Conservation (phyloP, 495 filamentous ascomycete species). For the Parathielavia appendiculata region DNA sequence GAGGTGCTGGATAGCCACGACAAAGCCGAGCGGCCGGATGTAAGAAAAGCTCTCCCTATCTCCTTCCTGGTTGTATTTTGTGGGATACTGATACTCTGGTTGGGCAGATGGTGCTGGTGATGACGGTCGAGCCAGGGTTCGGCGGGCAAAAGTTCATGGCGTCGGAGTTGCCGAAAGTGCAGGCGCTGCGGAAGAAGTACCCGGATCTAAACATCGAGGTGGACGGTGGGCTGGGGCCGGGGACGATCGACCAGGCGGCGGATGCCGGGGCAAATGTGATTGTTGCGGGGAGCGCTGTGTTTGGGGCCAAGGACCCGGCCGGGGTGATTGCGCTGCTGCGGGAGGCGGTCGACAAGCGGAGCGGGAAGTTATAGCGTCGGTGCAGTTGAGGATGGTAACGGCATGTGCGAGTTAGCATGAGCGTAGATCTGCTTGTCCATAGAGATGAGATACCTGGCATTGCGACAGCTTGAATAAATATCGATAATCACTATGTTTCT, state of each 20-base stretch:
- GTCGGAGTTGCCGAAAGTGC: conserved; percentile 87
- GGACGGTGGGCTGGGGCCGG: conserved; percentile 81
- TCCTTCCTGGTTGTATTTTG: background rate
- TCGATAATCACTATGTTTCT: no score
- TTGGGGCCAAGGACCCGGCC: conserved; percentile 80
- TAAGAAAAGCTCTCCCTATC: conserved; percentile 40
- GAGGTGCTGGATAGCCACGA: conserved; percentile 71
- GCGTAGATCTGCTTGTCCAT: conserved; percentile 1
- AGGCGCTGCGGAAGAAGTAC: conserved; percentile 74
- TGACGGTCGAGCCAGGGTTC: conserved; percentile 98
- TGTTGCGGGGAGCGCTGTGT: conserved; percentile 94
- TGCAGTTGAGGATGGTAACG: background rate
- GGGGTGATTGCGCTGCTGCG: conserved; percentile 78
- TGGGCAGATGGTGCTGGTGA: conserved; percentile 88
- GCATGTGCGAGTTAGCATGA: background rate
- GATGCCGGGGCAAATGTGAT: conserved; percentile 97
- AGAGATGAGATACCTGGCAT: conserved; percentile 11
- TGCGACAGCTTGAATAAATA: no score
- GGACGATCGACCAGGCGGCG: conserved; percentile 89
- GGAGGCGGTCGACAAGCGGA: conserved; percentile 66
- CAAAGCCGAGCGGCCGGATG: conserved; percentile 78
- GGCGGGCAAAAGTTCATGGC: conserved; percentile 99
- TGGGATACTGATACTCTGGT: background rate
- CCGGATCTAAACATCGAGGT: conserved; percentile 95
- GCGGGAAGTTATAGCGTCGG: conserved; percentile 25